phyloP scores from a whole-genome alignment of 169 alveolate species.

The Babesia sp. region DNA sequence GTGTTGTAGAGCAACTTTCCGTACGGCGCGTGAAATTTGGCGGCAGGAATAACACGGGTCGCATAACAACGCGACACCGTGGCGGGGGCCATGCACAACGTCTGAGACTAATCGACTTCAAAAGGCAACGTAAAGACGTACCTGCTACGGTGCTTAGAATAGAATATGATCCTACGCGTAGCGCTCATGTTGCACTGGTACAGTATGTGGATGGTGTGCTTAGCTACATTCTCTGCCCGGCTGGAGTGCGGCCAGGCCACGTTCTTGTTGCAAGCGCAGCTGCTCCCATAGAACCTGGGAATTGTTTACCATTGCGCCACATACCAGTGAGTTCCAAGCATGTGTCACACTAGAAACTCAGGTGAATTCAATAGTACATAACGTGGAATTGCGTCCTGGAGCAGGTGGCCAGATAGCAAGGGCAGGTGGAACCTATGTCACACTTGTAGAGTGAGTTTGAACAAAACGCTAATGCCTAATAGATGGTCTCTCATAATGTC shows the following conservation, averaged over 20 bases:
- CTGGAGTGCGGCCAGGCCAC: conserved; percentile 85
- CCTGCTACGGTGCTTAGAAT: conserved; percentile 84
- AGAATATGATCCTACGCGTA: conserved; percentile 83
- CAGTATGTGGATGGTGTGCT: conserved; percentile 89
- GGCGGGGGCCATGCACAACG: conserved; percentile 88
- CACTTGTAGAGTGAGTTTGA: conserved; percentile 63
- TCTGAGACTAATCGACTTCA: conserved; percentile 85
- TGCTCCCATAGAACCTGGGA: conserved; percentile 87
- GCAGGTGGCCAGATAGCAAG: conserved; percentile 84
- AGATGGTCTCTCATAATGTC: no score
- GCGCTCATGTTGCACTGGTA: conserved; percentile 83
- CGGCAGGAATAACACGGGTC: conserved; percentile 84
- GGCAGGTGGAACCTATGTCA: conserved; percentile 86
- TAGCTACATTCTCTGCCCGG: conserved; percentile 85
- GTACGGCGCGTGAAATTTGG: conserved; percentile 75
- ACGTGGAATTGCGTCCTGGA: conserved; percentile 88
- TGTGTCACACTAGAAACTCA: neutral
- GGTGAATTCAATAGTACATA: conserved; percentile 82
- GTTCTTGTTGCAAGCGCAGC: conserved; percentile 80
- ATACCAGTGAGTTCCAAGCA: conserved; percentile 74
- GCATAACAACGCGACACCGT: conserved; percentile 78
- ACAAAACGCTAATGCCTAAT: neutral
- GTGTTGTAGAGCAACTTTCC: conserved; percentile 79
- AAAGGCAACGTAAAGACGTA: conserved; percentile 85
- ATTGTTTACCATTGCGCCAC: conserved; percentile 82